These are phyloP conservation scores for Aureobasidium vineae DNA, from an alignment of 2,329 filamentous ascomycete genomes.

Conservation along the genomic window DNA sequence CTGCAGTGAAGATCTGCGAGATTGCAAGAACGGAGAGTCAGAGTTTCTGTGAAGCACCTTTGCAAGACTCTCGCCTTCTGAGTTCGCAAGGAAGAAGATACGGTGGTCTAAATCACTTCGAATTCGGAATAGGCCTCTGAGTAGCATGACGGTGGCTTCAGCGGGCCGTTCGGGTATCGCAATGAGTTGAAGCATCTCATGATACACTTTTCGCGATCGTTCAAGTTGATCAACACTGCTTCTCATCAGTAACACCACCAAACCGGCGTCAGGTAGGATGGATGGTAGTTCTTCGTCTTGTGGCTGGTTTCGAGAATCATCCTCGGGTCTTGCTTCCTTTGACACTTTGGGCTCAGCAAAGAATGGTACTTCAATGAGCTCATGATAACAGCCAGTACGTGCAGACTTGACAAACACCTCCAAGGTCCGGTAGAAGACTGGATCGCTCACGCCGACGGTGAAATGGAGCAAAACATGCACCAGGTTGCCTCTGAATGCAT, in stretches of 20 bases:
- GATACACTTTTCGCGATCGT: constrained; percentile 21
- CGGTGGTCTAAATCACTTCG: constrained; percentile 78
- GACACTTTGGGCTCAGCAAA: neutral
- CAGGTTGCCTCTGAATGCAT: constrained; percentile 19
- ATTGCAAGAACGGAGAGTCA: constrained; percentile 14
- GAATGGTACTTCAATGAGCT: constrained; percentile 15
- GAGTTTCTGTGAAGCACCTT: constrained; percentile 52
- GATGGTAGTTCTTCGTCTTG: constrained; percentile 17
- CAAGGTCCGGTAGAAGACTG: constrained; percentile 9
- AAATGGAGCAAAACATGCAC: constrained; percentile 19
- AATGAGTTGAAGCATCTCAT: constrained; percentile 35
- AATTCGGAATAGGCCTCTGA: constrained; percentile 64
- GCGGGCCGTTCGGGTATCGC: constrained; percentile 36
- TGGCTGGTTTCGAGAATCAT: neutral
- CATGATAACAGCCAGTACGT: constrained; percentile 2
- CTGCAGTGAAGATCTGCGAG: constrained; percentile 23
- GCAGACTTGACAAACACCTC: constrained; percentile 19
- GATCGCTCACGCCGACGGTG: neutral
- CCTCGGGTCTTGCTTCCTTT: neutral
- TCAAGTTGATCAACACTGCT: constrained; percentile 25
- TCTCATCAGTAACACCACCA: constrained; percentile 28
- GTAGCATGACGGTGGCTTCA: constrained; percentile 34
- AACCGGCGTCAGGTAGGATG: constrained; percentile 23
- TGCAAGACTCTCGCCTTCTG: constrained; percentile 72
- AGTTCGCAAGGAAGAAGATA: constrained; percentile 67